Conservation (phyloP, 1,139 yeast genomes). For the Candida tropicalis region DNA sequence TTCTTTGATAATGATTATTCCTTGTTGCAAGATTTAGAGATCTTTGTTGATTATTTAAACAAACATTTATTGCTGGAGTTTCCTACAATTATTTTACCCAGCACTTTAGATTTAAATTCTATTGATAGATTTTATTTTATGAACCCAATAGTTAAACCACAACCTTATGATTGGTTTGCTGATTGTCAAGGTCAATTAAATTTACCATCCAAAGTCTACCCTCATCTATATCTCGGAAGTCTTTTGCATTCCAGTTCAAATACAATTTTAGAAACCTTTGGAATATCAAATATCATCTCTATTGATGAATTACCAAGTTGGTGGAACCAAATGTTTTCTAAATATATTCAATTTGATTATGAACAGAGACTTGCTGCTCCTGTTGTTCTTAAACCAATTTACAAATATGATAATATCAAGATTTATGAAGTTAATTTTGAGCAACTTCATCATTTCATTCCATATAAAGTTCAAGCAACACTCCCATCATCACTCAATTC, state of each 20-base stretch:
- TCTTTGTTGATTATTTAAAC: constrained; percentile 24
- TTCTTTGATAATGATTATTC: constrained; percentile 35
- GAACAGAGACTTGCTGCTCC: constrained; percentile 13
- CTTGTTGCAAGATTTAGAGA: constrained; percentile 36
- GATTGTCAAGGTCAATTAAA: constrained; percentile 34
- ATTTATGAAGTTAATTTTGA: constrained; percentile 31
- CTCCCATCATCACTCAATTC: constrained; percentile 23
- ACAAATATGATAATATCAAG: constrained; percentile 27
- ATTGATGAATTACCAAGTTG: constrained; percentile 43
- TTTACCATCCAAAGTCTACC: constrained; percentile 37
- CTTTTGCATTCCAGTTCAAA: constrained; percentile 38
- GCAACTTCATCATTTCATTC: constrained; percentile 5
- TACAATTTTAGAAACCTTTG: constrained; percentile 28
- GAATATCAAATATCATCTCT: constrained; percentile 32
- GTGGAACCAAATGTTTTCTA: constrained; percentile 25
- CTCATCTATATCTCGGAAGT: constrained; percentile 38
- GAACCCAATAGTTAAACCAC: constrained; percentile 10
- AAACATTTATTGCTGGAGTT: constrained; percentile 11
- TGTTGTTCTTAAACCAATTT: constrained; percentile 25
- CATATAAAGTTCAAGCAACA: constrained; percentile 8
- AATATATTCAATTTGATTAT: constrained; percentile 22
- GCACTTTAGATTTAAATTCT: constrained; percentile 9
- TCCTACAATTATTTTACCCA: constrained; percentile 12
- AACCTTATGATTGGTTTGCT: constrained; percentile 37
- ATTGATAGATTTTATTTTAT: constrained; percentile 10